These are phyloP conservation scores for Dionaea muscipula DNA, from an alignment of 179 eudicot species.

Conservation along the genomic window DNA sequence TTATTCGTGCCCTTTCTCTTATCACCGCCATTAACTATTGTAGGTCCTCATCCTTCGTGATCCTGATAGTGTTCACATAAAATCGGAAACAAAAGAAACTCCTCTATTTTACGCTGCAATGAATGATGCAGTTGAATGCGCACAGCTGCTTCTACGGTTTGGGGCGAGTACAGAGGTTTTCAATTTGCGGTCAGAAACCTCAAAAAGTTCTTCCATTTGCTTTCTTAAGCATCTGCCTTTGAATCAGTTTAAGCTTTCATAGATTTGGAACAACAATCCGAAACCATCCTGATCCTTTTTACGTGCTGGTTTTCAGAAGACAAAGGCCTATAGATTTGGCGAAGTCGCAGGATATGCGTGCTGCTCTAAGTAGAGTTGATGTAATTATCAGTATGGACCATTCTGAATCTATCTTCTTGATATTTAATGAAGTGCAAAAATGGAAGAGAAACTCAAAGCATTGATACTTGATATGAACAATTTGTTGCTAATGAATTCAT, in stretches of 20 bases:
- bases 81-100: slow-evolving; percentile 26
- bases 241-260: not conserved
- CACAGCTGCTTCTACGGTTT: slow-evolving; percentile 21
- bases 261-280: not conserved
- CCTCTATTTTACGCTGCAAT: slow-evolving; percentile 32
- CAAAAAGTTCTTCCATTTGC: not conserved
- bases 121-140: slow-evolving; percentile 26
- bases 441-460: too few species aligned
- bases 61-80: slow-evolving; percentile 18
- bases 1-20: not conserved
- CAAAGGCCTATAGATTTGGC: slow-evolving; percentile 36
- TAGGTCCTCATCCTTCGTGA: slow-evolving; percentile 24
- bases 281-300: not conserved
- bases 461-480: not conserved
- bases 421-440: not conserved
- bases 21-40: not conserved
- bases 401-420: not conserved
- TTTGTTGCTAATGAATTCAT: not conserved
- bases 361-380: slow-evolving; percentile 21
- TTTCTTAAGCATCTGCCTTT: not conserved
- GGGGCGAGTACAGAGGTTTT: slow-evolving; percentile 29
- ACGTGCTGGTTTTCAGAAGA: slow-evolving; percentile 17
- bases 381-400: slow-evolving; percentile 23
- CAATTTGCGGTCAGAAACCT: slow-evolving; percentile 24
- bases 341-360: slow-evolving; percentile 34